Percentiles rank a stretch among this genome's conserved stretches.
These are phyloP conservation scores for Boletus semigastroideus DNA, from an alignment of 1,284 basidiomycete species.

Conservation along the genomic window DNA sequence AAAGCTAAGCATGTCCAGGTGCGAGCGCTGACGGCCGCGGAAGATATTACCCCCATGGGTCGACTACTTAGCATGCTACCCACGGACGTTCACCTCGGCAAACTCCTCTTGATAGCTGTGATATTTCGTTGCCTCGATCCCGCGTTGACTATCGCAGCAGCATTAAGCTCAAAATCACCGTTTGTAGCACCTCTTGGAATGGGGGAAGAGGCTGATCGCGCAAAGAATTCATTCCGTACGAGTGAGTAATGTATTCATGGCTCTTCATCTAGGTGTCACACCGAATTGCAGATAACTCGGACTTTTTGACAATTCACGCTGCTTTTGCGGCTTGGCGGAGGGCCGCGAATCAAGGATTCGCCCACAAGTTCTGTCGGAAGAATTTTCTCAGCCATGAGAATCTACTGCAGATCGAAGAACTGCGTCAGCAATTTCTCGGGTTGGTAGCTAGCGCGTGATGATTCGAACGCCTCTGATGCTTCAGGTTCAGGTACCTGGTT, in stretches of 20 bases:
- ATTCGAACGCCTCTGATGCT: conserved; percentile 7
- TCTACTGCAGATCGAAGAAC: conserved; percentile 94
- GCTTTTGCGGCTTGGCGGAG: conserved; percentile 89
- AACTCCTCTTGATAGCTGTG: conserved; percentile 87
- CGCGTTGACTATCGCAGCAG: conserved; percentile 92
- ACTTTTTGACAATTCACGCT: conserved; percentile 93
- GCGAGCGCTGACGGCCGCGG: conserved; percentile 79
- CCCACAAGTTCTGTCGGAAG: conserved; percentile 77
- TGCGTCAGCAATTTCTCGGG: conserved; percentile 92
- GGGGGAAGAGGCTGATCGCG: conserved; percentile 84
- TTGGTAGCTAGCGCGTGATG: conserved; percentile 31
- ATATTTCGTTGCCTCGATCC: conserved; percentile 92
- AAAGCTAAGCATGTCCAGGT: conserved; percentile 45
- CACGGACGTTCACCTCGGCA: conserved; percentile 95
- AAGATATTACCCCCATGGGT: conserved; percentile 97
- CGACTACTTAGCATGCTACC: conserved; percentile 89
- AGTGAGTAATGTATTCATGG: conserved; percentile 45
- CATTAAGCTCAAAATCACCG: conserved; percentile 91
- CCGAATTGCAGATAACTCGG: conserved; percentile 77
- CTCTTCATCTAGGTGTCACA: neutral
- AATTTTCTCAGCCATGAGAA: conserved; percentile 93
- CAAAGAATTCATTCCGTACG: conserved; percentile 78
- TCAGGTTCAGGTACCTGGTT: conserved; percentile 63
- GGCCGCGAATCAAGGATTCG: conserved; percentile 61
- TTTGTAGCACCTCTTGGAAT: conserved; percentile 89